Evolutionary conservation across 257 asterid species (phyloP).

Genomic region (Linderniella brevidens): DNA sequence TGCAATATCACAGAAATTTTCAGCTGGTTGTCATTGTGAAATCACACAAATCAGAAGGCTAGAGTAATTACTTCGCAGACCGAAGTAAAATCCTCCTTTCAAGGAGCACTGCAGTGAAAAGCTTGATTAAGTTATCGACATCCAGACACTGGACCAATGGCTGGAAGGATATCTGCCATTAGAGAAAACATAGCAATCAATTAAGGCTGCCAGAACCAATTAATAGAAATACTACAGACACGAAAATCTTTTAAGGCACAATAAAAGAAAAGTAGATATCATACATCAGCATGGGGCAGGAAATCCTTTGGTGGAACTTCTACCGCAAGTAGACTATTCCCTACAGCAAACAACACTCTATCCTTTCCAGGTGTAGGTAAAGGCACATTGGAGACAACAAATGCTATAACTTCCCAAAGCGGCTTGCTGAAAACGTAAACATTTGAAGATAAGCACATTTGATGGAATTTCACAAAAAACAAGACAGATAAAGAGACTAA

Average conservation of each 20-base stretch:
- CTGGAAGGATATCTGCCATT: constrained; percentile 85
- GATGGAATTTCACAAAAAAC: constrained; percentile 8
- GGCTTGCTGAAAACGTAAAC: constrained; percentile 91
- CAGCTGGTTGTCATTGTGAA: background rate
- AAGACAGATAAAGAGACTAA: background rate
- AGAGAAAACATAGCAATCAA: constrained; percentile 13
- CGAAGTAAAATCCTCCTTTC: constrained; percentile 95
- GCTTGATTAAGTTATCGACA: constrained; percentile 82
- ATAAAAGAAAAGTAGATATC: constrained; percentile 14
- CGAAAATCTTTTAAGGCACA: constrained; percentile 6
- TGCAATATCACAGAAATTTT: background rate
- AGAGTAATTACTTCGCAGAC: constrained; percentile 53
- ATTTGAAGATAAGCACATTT: constrained; percentile 19
- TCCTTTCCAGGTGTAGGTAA: constrained; percentile 93
- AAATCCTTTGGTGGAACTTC: constrained; percentile 88
- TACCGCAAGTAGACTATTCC: constrained; percentile 72
- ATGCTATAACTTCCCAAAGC: constrained; percentile 74
- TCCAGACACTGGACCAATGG: constrained; percentile 95
- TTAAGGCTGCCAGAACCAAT: constrained; percentile 5
- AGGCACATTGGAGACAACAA: constrained; percentile 65
- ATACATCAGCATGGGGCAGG: constrained; percentile 97
- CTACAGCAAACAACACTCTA: constrained; percentile 62
- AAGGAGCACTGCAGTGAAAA: constrained; percentile 80
- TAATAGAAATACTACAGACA: background rate
- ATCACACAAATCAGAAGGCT: constrained; percentile 11